Evolutionary conservation across 139 green algal genomes (phyloP), one percentile per base, ranked within the genome.

Genomic region (Eudorina sp.): DNA sequence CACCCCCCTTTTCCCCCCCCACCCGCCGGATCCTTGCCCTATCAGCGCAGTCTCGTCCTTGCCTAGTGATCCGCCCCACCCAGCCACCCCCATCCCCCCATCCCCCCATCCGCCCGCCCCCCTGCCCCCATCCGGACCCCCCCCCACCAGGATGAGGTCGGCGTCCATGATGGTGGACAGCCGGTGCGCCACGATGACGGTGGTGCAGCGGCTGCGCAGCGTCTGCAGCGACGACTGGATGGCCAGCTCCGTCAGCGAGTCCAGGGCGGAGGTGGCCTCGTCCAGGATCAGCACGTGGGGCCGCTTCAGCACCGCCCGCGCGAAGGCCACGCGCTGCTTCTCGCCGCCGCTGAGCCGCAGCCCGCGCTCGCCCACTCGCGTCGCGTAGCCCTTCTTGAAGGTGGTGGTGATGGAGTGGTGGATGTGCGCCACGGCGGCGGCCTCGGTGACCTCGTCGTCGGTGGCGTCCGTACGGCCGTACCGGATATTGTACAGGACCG

Each of bases 131-230:
- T 45, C 31, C 31, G 46, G 64, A 45, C 18, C 16, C 29, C 21
- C 23, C 25, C 82, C 34, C 25, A 96, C 95, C 27, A 97, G 86
- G 75, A 99, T 99, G 51, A 93, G 88, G 88, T 98, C 96, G 7
- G 96, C 94, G 81, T 96, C 93, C 88, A 95, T 95, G 40, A 99
- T 92, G 27, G 96, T 99, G 75, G 86, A 95, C 43, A 99, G 91
- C n/a, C 96, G 90, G 84, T 99, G 97, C 40, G 97, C 97, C n/a
- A 99, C 93, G 27, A 98, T 94, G 38, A 99, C 79, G 29, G 93
- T 97, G 8, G 96, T 97, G 45, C 93, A 92, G 4, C 89, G 46
- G 4, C 45, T 53, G 29, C 85, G 78, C 53, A 97, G 87, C 34
- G 73, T 76, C 25, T 83, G 38, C 88, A 95, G 86, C 40, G 48